Base-by-base conservation (phyloP, 2,329 filamentous ascomycete genomes). In the Thielaviopsis ethacetica region DNA sequence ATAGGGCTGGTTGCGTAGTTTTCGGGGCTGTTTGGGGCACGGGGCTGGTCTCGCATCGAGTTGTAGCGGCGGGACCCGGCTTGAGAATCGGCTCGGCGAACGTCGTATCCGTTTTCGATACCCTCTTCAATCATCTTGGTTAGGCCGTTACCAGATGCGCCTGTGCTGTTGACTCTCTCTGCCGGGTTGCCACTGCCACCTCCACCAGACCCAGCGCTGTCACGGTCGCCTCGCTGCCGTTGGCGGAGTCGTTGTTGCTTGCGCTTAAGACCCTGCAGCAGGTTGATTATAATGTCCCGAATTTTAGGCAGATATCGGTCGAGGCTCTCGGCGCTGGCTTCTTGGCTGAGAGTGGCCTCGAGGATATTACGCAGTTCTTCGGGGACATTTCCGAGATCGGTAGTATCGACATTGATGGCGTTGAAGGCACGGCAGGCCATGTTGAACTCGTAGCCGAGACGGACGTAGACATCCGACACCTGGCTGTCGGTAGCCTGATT, bases 391-490 rank as follows among this genome's bases (percentile, higher is more conserved):
- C 93, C 93, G 13, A 98, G 78, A 70, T 98, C 93, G 26, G 83
- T 82, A 1, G 91, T 96, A 67, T 98, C 93, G 63, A 98, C 93
- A 62, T 94, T 93, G 67, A 98, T 98, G 61, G 91, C 89, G 66
- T 88, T 89, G 72, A 98, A 98, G 62, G 93, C 91, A 59, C 93
- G 86, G 71, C 91, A 97, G 27, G 93, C 93, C 75, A 98, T 93
- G 72, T 98, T 98, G 78, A 98, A 98, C 72, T 98, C 93, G 72
- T 98, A 98, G 53, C 93, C 93, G 62, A 98, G 76, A 62, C 93
- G 86, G 62, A 98, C 93, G 69, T 98, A 98, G 65, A 98, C 93
- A 70, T 98, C 93, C 13, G 93, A 97, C 61, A 98, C 93, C 70
- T 97, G 88, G 62, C 85, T 87, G 72, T 98, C 93, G 63, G 89